phyloP scores from a whole-genome alignment of 2,329 filamentous ascomycete species.

The Lomentospora prolificans region DNA sequence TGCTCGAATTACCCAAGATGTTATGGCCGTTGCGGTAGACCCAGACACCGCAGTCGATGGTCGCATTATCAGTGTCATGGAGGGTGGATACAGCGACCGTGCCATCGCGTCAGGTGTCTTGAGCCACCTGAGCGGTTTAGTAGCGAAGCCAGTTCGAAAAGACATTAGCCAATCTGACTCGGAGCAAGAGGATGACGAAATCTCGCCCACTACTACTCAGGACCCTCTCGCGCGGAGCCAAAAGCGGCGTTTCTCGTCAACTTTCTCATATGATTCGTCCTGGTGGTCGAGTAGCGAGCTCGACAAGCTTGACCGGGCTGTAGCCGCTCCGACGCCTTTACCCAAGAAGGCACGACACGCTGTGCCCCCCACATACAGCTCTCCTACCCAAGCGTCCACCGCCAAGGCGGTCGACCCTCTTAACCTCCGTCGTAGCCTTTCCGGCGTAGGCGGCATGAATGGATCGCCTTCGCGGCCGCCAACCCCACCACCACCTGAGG shows the following conservation, averaged over 20 bases:
- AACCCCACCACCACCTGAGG: conserved; percentile 66
- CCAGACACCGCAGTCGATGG: conserved; percentile 69
- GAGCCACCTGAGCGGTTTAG: conserved; percentile 80
- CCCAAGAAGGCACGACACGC: conserved; percentile 44
- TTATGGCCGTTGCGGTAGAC: conserved; percentile 73
- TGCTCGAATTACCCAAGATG: conserved; percentile 77
- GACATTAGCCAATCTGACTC: conserved; percentile 18
- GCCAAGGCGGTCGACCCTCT: conserved; percentile 66
- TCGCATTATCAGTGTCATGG: conserved; percentile 82
- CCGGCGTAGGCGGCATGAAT: conserved; percentile 34
- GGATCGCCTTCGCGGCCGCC: conserved; percentile 33
- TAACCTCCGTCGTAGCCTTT: conserved; percentile 54
- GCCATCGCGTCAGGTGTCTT: conserved; percentile 81
- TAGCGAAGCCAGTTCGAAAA: conserved; percentile 39
- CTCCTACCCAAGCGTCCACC: conserved; percentile 78
- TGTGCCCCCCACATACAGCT: conserved; percentile 64
- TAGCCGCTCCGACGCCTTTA: conserved; percentile 38
- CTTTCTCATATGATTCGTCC: conserved; percentile 48
- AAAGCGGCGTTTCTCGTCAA: conserved; percentile 22
- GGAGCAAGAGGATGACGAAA: conserved; percentile 14
- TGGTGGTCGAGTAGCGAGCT: conserved; percentile 65
- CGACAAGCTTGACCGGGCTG: conserved; percentile 56
- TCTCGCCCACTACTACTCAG: conserved; percentile 19
- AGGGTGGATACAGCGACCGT: conserved; percentile 92
- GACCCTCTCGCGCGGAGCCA: conserved; percentile 23